Base-by-base conservation (phyloP, 495 filamentous ascomycete species). In the Bryoglossum gracile region DNA sequence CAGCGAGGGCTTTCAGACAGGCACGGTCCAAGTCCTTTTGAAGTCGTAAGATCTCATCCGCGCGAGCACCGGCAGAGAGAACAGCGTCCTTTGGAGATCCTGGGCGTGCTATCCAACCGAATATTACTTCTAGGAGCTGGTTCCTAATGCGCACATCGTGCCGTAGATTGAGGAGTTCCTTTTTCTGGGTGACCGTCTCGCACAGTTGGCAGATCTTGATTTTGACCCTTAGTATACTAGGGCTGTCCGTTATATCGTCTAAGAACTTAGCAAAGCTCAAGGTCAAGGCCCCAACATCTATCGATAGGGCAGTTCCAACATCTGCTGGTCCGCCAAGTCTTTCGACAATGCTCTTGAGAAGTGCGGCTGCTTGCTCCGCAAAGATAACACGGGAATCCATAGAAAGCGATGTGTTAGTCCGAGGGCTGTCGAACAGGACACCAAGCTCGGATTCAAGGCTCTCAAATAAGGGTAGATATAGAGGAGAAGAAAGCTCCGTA, bases 121-220 rank as follows among this genome's bases (percentile, higher is more conserved):
- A 80, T 34, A 81, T 73, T 44, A 80, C 77, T 53, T 81, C 77
- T 14, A 83, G 63, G 11, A 83, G 59, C 51, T 82, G 78, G 48
- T 83, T 83, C 26, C 80, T 66, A 43, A 80, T 80, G 19, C 79
- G 70, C 35, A 83, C 74, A 54, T 82, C 80, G 40, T 83, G 80
- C 30, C 80, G 68, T 22, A 83, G 68, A 46, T 82, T 83, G 24
- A 83, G 64, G 26, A 81, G 72, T 54, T 83, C 78, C 50, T 82
- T 83, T 54, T 81, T 77, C 63, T 70, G 74, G 14, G 76, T 78
- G 26, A 83, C 75, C 4, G 74, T 70, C 48, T 82, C 80, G 51
- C 74, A 80, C 17, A 83, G 59, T 46, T 82, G 77, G 56, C 80
- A 83, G 41, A 82, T 73, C 56, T 78, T 80, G 51, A 82, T 82